phyloP scores from a whole-genome alignment of 2,329 filamentous ascomycete genomes.

The Anthostomella pinea region DNA sequence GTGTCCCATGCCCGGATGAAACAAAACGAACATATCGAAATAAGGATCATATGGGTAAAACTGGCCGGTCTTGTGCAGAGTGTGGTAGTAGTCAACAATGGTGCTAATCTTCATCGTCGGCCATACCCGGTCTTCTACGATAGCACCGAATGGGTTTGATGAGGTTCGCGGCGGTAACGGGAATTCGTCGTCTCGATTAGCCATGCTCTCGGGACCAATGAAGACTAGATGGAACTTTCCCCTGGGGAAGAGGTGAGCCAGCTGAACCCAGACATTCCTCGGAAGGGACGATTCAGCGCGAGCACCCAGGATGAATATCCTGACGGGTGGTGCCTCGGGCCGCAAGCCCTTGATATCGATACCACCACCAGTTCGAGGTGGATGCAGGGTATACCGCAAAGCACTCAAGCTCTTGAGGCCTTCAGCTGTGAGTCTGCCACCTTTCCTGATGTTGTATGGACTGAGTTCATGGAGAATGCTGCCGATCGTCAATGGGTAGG shows the following conservation, averaged over 20 bases:
- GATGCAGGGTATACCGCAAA: constrained; percentile 89
- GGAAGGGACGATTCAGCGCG: constrained; percentile 97
- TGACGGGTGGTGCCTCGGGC: constrained; percentile 80
- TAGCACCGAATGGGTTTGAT: constrained; percentile 85
- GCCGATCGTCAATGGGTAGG: constrained; percentile 88
- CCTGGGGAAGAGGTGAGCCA: constrained; percentile 92
- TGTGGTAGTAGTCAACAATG: constrained; percentile 98
- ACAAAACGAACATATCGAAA: constrained; percentile 95
- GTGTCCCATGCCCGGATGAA: constrained; percentile 94
- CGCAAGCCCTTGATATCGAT: constrained; percentile 74
- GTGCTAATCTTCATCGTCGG: constrained; percentile 94
- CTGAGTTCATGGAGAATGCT: constrained; percentile 93
- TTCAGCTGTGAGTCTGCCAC: constrained; percentile 76
- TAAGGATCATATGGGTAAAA: constrained; percentile 97
- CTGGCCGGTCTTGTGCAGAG: constrained; percentile 82
- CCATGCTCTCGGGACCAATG: constrained; percentile 94
- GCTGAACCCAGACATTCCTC: constrained; percentile 88
- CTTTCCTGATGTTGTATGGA: constrained; percentile 78
- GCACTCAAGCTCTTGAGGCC: constrained; percentile 92
- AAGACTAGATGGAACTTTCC: constrained; percentile 89
- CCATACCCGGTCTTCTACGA: constrained; percentile 87
- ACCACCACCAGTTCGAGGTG: constrained; percentile 74
- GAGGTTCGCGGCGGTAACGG: constrained; percentile 84
- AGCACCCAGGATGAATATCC: constrained; percentile 89
- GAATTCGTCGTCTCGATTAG: constrained; percentile 88